These are phyloP conservation scores for Boletus smithii DNA, from an alignment of 1,284 basidiomycete species.

Conservation along the genomic window DNA sequence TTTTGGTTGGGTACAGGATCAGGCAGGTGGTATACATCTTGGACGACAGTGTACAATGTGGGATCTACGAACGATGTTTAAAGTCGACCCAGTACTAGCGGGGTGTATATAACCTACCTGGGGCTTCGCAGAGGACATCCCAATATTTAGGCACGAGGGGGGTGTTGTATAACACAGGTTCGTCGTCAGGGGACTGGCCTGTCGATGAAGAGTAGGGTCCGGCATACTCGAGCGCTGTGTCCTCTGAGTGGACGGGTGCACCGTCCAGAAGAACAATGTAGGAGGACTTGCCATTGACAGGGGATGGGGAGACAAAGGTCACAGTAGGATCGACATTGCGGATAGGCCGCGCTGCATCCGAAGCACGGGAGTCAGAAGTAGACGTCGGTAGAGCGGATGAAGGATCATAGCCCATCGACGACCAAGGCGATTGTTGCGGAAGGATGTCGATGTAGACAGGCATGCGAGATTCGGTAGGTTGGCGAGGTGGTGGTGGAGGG, in stretches of 20 bases:
- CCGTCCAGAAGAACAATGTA: conserved; percentile 54
- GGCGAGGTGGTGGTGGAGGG: conserved; percentile 19
- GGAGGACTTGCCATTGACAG: conserved; percentile 47
- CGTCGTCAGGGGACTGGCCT: conserved; percentile 31
- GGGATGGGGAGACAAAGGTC: conserved; percentile 49
- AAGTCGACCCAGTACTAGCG: not conserved
- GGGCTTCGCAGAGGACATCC: conserved; percentile 48
- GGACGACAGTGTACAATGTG: conserved; percentile 50
- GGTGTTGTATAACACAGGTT: conserved; percentile 52
- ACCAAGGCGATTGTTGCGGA: conserved; percentile 30
- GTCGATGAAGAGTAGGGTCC: conserved; percentile 31
- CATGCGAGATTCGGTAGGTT: conserved; percentile 36
- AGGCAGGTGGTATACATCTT: conserved; percentile 46
- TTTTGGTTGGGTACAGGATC: conserved; percentile 20
- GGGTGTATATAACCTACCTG: conserved; percentile 40
- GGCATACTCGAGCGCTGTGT: conserved; percentile 40
- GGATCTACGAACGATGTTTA: conserved; percentile 39
- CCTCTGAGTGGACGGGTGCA: conserved; percentile 48
- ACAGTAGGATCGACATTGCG: conserved; percentile 59
- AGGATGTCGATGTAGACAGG: conserved; percentile 61
- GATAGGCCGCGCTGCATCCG: conserved; percentile 49
- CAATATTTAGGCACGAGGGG: conserved; percentile 58
- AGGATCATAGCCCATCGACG: conserved; percentile 21
- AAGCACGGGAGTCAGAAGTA: conserved; percentile 33
- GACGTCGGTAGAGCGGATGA: conserved; percentile 12